Evolutionary conservation across 257 asterid species (phyloP).

Genomic region (Cordia subcordata): DNA sequence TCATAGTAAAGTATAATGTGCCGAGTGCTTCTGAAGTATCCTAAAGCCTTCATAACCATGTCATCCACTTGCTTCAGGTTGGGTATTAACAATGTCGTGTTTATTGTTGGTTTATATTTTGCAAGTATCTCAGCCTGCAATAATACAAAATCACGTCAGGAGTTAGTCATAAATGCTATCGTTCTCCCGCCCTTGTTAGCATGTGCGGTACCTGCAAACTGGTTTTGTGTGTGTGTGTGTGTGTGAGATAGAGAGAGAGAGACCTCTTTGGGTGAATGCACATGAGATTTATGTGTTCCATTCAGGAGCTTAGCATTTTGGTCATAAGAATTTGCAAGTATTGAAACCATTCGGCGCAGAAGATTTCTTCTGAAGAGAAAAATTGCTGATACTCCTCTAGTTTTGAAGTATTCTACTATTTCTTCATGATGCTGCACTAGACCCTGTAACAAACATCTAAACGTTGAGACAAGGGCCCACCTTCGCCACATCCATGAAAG

Average conservation of each 20-base stretch:
- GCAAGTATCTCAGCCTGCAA: conserved; percentile 91
- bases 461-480: not conserved
- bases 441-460: conserved; percentile 49
- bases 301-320: conserved; percentile 75
- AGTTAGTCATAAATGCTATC: not conserved
- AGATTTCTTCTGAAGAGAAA: conserved; percentile 91
- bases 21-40: conserved; percentile 69
- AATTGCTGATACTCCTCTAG: conserved; percentile 73
- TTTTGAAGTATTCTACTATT: conserved; percentile 68
- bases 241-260: conserved; percentile 14
- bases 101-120: conserved; percentile 66
- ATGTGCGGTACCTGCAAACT: too few species aligned
- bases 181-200: too few species aligned
- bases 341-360: conserved; percentile 78
- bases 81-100: conserved; percentile 54
- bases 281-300: conserved; percentile 97
- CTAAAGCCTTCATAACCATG: conserved; percentile 51
- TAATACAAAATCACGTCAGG: not conserved
- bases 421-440: conserved; percentile 72
- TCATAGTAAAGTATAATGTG: conserved; percentile 82
- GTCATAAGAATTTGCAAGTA: conserved; percentile 87
- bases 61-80: conserved; percentile 70
- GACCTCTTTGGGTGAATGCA: conserved; percentile 82
- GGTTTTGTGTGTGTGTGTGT: not conserved
- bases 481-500: too few species aligned